These are phyloP conservation scores for Fraxinus latifolia DNA, from an alignment of 305 asterid genomes.

Conservation along the genomic window DNA sequence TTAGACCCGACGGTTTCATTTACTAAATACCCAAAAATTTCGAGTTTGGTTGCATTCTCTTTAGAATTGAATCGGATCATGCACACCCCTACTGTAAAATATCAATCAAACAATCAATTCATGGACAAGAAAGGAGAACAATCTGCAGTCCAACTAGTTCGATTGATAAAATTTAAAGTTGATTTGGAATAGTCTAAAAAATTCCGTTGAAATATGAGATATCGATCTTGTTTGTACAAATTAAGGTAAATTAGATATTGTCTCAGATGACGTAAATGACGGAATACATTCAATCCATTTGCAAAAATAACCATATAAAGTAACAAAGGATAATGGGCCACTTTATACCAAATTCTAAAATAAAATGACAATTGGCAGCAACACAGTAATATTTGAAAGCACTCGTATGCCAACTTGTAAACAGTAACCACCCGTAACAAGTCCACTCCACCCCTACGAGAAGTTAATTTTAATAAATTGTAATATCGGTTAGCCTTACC, in stretches of 20 bases:
- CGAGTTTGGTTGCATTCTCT: no score
- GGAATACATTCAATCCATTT: background rate
- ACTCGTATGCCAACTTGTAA: no score
- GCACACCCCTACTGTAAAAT: background rate
- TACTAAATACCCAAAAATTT: no score
- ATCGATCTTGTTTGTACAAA: background rate
- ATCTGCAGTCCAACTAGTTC: background rate
- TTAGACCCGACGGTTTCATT: no score
- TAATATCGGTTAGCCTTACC: background rate
- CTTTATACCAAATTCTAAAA: background rate
- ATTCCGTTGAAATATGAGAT: background rate
- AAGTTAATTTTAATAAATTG: background rate
- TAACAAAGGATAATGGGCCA: background rate
- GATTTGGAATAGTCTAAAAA: background rate
- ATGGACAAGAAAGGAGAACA: background rate
- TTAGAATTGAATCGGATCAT: no score
- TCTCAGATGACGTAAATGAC: background rate
- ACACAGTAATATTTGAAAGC: no score
- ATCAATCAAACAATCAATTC: conserved; percentile 17
- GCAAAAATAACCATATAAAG: background rate
- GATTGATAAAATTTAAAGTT: background rate
- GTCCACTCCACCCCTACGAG: background rate
- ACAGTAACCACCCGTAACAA: background rate
- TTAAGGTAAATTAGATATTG: background rate
- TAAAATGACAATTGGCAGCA: background rate